Conservation (phyloP, 805 yeast species). For the Lipomyces yamadae region DNA sequence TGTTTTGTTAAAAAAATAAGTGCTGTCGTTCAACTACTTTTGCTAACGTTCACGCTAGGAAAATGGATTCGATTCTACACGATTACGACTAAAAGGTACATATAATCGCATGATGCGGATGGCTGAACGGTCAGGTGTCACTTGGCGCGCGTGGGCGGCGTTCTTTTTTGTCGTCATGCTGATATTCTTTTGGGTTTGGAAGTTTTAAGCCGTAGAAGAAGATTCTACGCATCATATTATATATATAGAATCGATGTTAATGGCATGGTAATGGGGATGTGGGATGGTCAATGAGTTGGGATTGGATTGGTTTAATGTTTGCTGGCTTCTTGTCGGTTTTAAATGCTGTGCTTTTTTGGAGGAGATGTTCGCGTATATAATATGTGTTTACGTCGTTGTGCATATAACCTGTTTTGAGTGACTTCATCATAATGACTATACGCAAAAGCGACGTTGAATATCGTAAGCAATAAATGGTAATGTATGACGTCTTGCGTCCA, state of each 20-base stretch:
- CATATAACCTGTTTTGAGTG: too few relatives aligned
- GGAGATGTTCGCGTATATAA: neutral
- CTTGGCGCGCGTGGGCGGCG: constrained; percentile 64
- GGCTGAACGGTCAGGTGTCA: constrained; percentile 68
- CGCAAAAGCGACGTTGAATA: too few relatives aligned
- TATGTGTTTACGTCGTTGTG: too few relatives aligned
- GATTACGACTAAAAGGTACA: constrained; percentile 56
- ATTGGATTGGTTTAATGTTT: neutral
- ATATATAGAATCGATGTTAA: neutral
- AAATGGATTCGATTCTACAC: constrained; percentile 55
- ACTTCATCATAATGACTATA: too few relatives aligned
- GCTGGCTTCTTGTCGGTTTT: neutral
- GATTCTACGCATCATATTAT: neutral
- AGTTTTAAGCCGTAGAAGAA: constrained; percentile 30
- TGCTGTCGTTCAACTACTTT: neutral
- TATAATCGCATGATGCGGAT: constrained; percentile 62
- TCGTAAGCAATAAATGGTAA: too few relatives aligned
- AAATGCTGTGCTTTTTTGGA: neutral
- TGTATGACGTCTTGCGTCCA: too few relatives aligned
- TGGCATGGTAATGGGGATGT: neutral
- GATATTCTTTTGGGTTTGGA: constrained; percentile 59
- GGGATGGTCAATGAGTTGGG: neutral
- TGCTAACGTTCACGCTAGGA: constrained; percentile 39
- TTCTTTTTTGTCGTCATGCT: constrained; percentile 54
- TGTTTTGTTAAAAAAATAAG: neutral